Evolutionary conservation across 352 stramenopile species (phyloP).

Genomic region (Phytophthora pluvialis): DNA sequence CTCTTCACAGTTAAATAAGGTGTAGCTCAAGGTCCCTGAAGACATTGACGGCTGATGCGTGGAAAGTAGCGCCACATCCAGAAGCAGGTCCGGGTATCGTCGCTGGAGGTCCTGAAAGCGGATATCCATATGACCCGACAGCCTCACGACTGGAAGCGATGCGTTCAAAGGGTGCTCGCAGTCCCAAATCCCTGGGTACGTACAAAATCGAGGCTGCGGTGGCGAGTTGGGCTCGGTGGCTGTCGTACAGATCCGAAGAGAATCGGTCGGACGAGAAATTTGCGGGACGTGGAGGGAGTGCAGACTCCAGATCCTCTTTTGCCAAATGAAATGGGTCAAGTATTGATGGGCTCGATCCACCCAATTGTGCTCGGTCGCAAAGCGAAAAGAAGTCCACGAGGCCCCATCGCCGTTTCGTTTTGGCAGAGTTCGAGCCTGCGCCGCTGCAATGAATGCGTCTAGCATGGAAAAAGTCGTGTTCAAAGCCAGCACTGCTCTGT

Average conservation of each 20-base stretch:
- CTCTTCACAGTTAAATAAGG: slow-evolving; percentile 19
- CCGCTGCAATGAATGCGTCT: slow-evolving; percentile 31
- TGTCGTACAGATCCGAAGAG: slow-evolving; percentile 4
- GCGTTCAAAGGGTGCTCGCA: slow-evolving; percentile 20
- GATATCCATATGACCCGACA: slow-evolving; percentile 39
- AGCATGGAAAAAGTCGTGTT: slow-evolving; percentile 46
- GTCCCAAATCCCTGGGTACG: slow-evolving; percentile 23
- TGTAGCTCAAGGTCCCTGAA: slow-evolving; percentile 7
- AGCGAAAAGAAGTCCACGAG: slow-evolving; percentile 17
- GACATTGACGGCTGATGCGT: slow-evolving; percentile 16
- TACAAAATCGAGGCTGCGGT: slow-evolving; percentile 32
- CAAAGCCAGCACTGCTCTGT: slow-evolving; percentile 16
- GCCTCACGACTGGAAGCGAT: slow-evolving; percentile 6
- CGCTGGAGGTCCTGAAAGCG: slow-evolving; percentile 27
- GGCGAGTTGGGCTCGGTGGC: not conserved
- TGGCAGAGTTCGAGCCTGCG: not conserved
- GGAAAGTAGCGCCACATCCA: slow-evolving; percentile 36
- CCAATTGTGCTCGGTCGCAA: slow-evolving; percentile 41
- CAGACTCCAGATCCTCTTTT: slow-evolving; percentile 14
- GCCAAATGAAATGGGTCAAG: slow-evolving; percentile 15
- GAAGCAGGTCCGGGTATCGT: slow-evolving; percentile 29
- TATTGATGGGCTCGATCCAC: slow-evolving; percentile 47
- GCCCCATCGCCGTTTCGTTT: not conserved
- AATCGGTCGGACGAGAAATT: not conserved
- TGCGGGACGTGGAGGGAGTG: slow-evolving; percentile 30